Evolutionary conservation across 176 grass and related monocot species (phyloP).

Genomic region (Phragmites australis): DNA sequence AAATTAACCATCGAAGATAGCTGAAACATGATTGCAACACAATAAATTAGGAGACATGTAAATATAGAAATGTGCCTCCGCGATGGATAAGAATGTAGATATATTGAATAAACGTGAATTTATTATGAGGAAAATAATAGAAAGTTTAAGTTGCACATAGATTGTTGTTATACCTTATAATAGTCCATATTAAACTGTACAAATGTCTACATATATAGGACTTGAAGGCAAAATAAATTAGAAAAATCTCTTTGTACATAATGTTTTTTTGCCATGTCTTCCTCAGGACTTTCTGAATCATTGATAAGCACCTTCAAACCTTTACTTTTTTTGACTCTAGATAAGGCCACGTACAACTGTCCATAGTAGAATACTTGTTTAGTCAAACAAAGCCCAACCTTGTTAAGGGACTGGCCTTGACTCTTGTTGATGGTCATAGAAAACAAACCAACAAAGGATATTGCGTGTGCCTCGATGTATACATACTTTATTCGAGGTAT

Average conservation of each 20-base stretch:
- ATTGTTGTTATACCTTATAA: no score
- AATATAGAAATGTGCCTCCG: no score
- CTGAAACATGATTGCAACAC: no score
- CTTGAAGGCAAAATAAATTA: no score
- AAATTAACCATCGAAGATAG: no score
- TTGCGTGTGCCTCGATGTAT: not conserved
- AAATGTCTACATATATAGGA: no score
- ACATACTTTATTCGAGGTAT: not conserved
- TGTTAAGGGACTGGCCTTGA: not conserved
- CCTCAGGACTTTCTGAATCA: not conserved
- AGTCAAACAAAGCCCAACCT: not conserved
- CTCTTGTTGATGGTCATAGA: not conserved
- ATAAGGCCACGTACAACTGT: not conserved
- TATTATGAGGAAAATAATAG: no score
- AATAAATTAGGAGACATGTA: no score
- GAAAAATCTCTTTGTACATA: slow-evolving; percentile 8
- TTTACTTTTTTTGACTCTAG: not conserved
- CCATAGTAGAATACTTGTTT: not conserved
- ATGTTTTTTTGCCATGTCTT: not conserved
- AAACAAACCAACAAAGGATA: not conserved
- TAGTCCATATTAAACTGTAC: no score
- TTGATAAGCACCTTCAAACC: not conserved
- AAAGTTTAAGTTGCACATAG: no score
- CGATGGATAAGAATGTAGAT: no score
- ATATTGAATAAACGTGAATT: no score